Evolutionary conservation across 2,329 filamentous ascomycete species (phyloP), one percentile per base, ranked within the genome.

Genomic region (Geoglossum cookeanum): DNA sequence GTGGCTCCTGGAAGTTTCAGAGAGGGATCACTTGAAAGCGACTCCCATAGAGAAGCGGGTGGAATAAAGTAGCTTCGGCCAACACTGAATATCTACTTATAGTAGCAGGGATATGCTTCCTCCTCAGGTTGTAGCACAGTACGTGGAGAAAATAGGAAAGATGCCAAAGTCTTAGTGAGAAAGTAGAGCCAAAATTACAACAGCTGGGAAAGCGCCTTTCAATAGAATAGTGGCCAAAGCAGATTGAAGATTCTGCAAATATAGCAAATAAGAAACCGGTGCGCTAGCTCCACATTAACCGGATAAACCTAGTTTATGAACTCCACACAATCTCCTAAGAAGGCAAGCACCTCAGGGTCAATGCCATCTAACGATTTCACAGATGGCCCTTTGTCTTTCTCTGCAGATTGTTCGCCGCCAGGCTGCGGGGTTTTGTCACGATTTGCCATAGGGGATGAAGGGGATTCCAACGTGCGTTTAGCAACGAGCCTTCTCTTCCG

Each of bases 311-410:
- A 32, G 33, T 58, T 54, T 15, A 69, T 63, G 57, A 72, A 68
- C 55, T 71, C 67, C 56, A 71, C 67, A 59, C 69, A 63, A 55
- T 70, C 66, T 45, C 68, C 68, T 58, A 70, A 72, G 59, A 72
- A 68, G 56, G 70, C 65, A 56, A 71, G 61, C 37, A 73, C 54
- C 49, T 63, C 62, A 47, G 65, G 65, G 52, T 69, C 70, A 29
- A 72, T 65, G 32, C 66, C 69, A 29, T 69, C 66, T 68, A 69
- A 71, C 59, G 27, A 62, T 56, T 45, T 17, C n/a, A 9, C n/a
- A 6, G n/a, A 22, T 17, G 42, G 42, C 42, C 13, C 13, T 42
- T 42, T 3, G n/a, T 42, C 39, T 13, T 42, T 42, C 39, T 3
- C n/a, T 42, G 3, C 13, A n/a, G 9, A 4, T 45, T 6, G 15